Base-by-base conservation (phyloP, 1,284 basidiomycete genomes). In the Ganoderma resinaceum region DNA sequence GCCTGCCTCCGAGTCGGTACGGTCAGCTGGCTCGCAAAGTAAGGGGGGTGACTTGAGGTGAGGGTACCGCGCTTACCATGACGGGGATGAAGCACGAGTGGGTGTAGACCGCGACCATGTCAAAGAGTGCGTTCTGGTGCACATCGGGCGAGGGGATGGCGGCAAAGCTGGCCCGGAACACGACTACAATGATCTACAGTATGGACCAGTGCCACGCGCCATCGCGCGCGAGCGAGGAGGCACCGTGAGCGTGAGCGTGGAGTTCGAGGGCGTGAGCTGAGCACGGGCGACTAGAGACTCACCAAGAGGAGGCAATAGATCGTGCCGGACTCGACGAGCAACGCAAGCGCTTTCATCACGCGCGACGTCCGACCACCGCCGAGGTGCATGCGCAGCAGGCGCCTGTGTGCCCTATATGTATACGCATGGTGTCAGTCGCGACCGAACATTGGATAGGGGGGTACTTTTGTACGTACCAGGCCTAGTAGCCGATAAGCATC, bases 321-420 rank as follows among this genome's bases (percentile, higher is more conserved):
- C n/a, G 33, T 35, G 23, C 61, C 61, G 5, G 61, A 62, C 42
- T 62, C 61, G 23, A 49, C 46, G 18, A 62, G 46, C 12, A 62
- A 40, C 18, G 42, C 42, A 20, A 62, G 43, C 42, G 43, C 42
- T 31, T 49, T 46, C 42, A 62, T 20, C 7, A 26, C 61, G 31
- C 43, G 61, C 43, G n/a, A 37, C 42, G 23, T 62, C 29, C 29
- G 31, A 16, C 43, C 43, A 14, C 14, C n/a, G 18, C 31, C 42
- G 9, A 62, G 16, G 6, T 35, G 33, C 20, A 31, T n/a, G 38
- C 72, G 66, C 60, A 55, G 35, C 31, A 6, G 31, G 9, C n/a
- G 33, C 29, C 42, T 29, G 33, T 46, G 42, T 23, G n/a, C 33
- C 61, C 61, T 49, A 18, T 49, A n/a, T 23, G 33, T n/a, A 61